phyloP scores from a whole-genome alignment of 305 asterid genomes.

The Fraxinus dipetala region DNA sequence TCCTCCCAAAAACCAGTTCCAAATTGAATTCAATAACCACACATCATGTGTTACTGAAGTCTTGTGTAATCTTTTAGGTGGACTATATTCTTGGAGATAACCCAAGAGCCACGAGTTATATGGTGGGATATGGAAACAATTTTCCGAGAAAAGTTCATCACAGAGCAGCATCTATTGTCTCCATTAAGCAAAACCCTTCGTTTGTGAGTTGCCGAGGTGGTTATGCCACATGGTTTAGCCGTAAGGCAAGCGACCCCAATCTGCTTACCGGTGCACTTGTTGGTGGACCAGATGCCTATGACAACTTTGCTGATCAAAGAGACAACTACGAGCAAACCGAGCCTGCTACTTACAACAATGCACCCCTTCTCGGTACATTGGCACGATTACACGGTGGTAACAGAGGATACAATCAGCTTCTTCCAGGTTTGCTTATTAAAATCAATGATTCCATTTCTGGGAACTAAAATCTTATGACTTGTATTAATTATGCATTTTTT shows the following conservation, averaged over 20 bases:
- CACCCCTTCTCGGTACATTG: slow-evolving; percentile 75
- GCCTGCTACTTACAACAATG: slow-evolving; percentile 98
- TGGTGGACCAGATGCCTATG: slow-evolving; percentile 98
- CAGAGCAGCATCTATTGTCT: slow-evolving; percentile 89
- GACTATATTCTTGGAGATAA: slow-evolving; percentile 97
- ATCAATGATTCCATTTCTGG: neutral
- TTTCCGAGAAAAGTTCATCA: slow-evolving; percentile 92
- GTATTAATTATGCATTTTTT: slow-evolving; percentile 2
- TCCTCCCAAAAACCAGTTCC: neutral
- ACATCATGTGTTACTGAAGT: neutral
- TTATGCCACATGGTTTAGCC: slow-evolving; percentile 81
- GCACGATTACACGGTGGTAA: slow-evolving; percentile 79
- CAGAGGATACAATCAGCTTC: slow-evolving; percentile 78
- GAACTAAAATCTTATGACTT: neutral
- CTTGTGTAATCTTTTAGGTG: slow-evolving; percentile 41
- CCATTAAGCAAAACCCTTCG: slow-evolving; percentile 58
- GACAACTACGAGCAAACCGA: slow-evolving; percentile 97
- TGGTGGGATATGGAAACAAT: slow-evolving; percentile 97
- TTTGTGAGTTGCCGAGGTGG: slow-evolving; percentile 94
- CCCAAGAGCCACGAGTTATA: slow-evolving; percentile 97
- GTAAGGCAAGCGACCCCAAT: slow-evolving; percentile 81
- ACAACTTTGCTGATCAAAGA: slow-evolving; percentile 90
- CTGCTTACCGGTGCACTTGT: slow-evolving; percentile 92
- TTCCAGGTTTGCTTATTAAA: slow-evolving; percentile 52
- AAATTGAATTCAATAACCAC: neutral